phyloP scores from a whole-genome alignment of 306 rosid species.

The Cicer pinnatifidum region DNA sequence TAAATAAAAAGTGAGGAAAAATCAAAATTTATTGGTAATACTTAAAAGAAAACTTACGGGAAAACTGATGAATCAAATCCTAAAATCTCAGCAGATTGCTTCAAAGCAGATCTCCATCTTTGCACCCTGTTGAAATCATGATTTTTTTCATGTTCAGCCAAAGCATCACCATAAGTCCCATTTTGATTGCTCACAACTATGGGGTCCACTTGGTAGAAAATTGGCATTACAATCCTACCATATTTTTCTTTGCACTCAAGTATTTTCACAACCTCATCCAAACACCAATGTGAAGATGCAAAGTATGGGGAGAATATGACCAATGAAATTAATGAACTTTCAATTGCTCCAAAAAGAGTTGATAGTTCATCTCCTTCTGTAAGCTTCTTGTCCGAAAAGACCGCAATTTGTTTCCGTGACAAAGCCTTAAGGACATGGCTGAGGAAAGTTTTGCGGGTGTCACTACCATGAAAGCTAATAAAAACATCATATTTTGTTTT shows the following conservation, averaged over 20 bases:
- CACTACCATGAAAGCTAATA: conserved; percentile 39
- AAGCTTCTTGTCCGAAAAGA: conserved; percentile 15
- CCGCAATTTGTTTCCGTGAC: background rate
- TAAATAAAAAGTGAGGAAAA: background rate
- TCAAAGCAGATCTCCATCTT: conserved; percentile 40
- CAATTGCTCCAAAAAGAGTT: conserved; percentile 19
- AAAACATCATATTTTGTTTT: conserved; percentile 28
- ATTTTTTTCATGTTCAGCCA: conserved; percentile 17
- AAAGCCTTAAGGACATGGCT: conserved; percentile 31
- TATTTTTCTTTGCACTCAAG: conserved; percentile 20
- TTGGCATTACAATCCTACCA: conserved; percentile 28
- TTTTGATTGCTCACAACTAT: conserved; percentile 33
- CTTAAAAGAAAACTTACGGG: background rate
- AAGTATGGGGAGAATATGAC: conserved; percentile 29
- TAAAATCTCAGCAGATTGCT: conserved; percentile 16
- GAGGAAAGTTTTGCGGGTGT: conserved; percentile 1
- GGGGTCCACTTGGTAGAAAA: conserved; percentile 36
- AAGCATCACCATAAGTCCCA: conserved; percentile 28
- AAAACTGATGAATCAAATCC: conserved; percentile 36
- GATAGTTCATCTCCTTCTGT: conserved; percentile 5
- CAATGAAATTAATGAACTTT: conserved; percentile 32
- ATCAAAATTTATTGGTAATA: background rate
- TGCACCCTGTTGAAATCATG: background rate
- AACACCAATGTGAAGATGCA: conserved; percentile 42
- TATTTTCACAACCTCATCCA: conserved; percentile 38